Evolutionary conservation across 2,329 filamentous ascomycete genomes (phyloP), one percentile per base, ranked within the genome.

Genomic region (Xylaria sp.): DNA sequence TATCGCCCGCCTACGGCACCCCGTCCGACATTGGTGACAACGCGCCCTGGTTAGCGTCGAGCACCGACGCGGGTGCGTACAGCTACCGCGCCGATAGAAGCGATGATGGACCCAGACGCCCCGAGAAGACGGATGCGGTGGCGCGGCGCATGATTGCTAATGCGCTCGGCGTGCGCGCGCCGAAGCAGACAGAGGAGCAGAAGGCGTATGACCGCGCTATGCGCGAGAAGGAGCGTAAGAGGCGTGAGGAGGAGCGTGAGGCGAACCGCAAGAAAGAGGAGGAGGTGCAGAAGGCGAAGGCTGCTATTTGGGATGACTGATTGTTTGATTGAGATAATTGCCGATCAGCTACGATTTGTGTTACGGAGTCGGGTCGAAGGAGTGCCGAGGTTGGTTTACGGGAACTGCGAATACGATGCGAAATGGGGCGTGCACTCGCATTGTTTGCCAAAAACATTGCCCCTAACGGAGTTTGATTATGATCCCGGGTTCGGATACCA

Each of bases 121-220:
- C 92, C 0, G 92, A 96, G 76, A 99, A 96, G 79, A 95, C 92
- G 63, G 95, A 95, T 62, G 91, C 92, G 0, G 91, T 96, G 46
- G 94, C 94, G 4, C 84, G 89, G 63, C 81, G 94, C 60, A 82
- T 99, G 83, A 97, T 99, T 72, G 92, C 91, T 0, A 90, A 89
- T 2, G 92, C 90, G 0, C 77, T 97, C 65, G 94, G 94, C 0
- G 83, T 97, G 57, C 85, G 87, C 69, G 85, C 87, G 39, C 91
- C 91, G 37, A 88, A 85, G 77, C 83, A 87, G 73, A 97, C 91
- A 1, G 91, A 95, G 63, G 92, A 97, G 76, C 90, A 96, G 79
- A 83, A 82, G 67, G 90, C 91, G 57, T 97, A 94, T 72, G 92
- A 97, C 69, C 84, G 82, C 66, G 88, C 90, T 0, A 79, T 94